These are phyloP conservation scores for Atalantia buxifolia DNA, from an alignment of 345 rosid genomes.

Conservation along the genomic window DNA sequence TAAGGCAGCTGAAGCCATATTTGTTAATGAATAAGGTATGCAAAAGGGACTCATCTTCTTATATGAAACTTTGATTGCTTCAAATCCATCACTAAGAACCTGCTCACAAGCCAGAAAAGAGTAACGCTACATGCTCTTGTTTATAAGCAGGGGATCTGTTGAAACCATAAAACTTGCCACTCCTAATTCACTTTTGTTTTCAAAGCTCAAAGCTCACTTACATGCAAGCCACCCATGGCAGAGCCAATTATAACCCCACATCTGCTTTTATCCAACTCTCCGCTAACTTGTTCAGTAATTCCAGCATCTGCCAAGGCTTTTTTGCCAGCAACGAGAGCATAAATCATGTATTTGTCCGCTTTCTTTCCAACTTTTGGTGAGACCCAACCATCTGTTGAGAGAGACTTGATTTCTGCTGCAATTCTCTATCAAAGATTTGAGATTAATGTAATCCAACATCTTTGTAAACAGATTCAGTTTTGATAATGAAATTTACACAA, in stretches of 20 bases:
- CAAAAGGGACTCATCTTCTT: constrained; percentile 53
- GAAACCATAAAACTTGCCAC: no score
- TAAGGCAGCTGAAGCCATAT: constrained; percentile 57
- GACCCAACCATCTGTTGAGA: constrained; percentile 50
- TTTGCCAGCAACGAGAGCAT: constrained; percentile 55
- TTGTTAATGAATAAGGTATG: constrained; percentile 52
- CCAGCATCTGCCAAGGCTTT: constrained; percentile 61
- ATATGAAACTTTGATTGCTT: constrained; percentile 44
- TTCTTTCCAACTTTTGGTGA: constrained; percentile 49
- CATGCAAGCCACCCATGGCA: constrained; percentile 57
- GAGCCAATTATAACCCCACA: constrained; percentile 63
- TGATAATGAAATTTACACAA: background rate
- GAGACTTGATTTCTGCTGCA: no score
- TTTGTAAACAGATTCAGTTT: background rate
- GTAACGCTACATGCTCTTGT: background rate
- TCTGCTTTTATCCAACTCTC: constrained; percentile 38
- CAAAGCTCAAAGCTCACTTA: constrained; percentile 2
- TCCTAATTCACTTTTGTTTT: no score
- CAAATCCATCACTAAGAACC: constrained; percentile 44
- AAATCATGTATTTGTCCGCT: constrained; percentile 57
- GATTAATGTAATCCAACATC: no score
- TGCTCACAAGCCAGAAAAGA: constrained; percentile 1
- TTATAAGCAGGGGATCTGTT: background rate
- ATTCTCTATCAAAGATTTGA: no score
- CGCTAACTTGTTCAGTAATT: constrained; percentile 39